Evolutionary conservation across 2,329 filamentous ascomycete species (phyloP), one percentile per base, ranked within the genome.

Genomic region (Ambrosiella xylebori): DNA sequence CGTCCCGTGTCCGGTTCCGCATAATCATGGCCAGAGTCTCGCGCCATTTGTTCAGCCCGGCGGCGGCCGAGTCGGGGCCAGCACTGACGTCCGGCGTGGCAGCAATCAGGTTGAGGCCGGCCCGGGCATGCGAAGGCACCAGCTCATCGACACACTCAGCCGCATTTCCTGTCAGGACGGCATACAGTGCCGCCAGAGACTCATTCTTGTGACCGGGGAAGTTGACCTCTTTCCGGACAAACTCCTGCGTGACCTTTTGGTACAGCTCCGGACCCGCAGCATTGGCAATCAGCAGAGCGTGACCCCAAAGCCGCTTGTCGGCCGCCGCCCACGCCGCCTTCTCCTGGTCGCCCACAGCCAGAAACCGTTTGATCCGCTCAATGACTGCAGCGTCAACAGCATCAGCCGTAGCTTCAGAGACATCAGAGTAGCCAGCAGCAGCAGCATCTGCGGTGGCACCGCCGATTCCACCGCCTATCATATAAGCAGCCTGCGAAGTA

Each of bases 141-240:
- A 98, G 82, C 69, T 97, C 90, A 68, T 98, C 93, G 13, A 97
- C 84, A 63, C 89, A 94, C 64, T 98, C 93, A 63, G 96, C 90
- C 59, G 85, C 81, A 66, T 96, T 98, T 0, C 93, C 91, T 27
- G 90, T 93, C 61, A 98, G 84, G 0, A 97, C 83, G 66, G 95
- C 88, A 68, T 98, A 98, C 2, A 98, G 72, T 0, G 91, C 88
- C 37, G 91, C 90, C 51, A 98, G 75, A 1, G 91, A 87, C 68
- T 96, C 86, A 57, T 89, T 89, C 64, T 85, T 87, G 57, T 84
- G 81, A 1, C 86, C 82, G 2, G 84, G 74, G 56, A 84, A 84
- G 67, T 93, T 94, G 58, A 98, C 88, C 68, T 98, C 93, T 65
- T 94, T 90, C 63, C 89, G 85, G 15, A 98, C 85, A 65, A 98